Base-by-base conservation (phyloP, 768 basidiomycete genomes). In the Cantharellus anzutake region DNA sequence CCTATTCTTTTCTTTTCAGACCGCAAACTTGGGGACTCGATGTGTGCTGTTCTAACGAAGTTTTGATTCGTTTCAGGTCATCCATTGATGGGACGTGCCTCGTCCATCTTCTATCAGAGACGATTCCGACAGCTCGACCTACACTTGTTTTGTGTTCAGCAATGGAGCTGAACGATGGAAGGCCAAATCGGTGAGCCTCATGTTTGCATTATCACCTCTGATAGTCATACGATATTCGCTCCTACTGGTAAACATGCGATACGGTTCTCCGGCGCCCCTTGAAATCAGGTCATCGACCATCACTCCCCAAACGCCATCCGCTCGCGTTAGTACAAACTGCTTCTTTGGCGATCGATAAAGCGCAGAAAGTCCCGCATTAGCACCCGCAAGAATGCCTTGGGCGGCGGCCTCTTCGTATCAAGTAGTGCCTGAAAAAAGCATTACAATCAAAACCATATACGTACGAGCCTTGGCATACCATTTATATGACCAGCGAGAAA, bases 401-500 rank as follows among this genome's bases (percentile, higher is more conserved):
- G 86, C 88, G 2, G 87, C 91, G 1, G 91, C 91, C 71, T 94
- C 91, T 68, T 94, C 91, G 67, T 94, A 94, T 3, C 91, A 91
- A 2, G 91, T 94, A 0, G 91, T 94, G 5, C 85, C 84, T 80
- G 57, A n/a, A 62, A 62, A 44, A 16, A 57, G 41, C 11, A 48
- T 7, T 14, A 16, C 39, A 38, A 40, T 2, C 29, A 29, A n/a
- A 16, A 4, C 5, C 20, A 42, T n/a, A n/a, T n/a, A 60, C 4
- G 42, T 16, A 7, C 29, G 40, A 41, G 41, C 7, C 35, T 55
- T 7, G 60, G 34, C 4, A 29, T 60, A 76, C 85, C 85, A 64
- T 92, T 93, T 65, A 93, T 93, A 68, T 93, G 89, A 2, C 90
- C 89, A 0, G 88, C 87, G 29, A 93, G 78, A 70, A 85, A 93